Conservation (phyloP, 192 early-diverging fungal species). For the Coemansia sp. region DNA sequence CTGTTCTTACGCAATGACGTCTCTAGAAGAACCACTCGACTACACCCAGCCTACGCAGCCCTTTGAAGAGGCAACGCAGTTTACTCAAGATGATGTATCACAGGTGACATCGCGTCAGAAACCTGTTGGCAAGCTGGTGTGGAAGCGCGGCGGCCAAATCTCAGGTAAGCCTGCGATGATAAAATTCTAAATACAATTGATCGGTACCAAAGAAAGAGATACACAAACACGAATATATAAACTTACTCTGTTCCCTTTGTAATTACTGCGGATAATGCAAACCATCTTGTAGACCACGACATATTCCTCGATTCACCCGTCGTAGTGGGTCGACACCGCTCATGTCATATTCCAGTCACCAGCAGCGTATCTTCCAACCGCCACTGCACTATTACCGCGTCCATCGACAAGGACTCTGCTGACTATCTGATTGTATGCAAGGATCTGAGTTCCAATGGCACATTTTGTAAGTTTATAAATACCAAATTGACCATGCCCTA, state of each 20-base stretch:
- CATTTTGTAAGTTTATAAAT: conserved; percentile 34
- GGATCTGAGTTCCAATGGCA: conserved; percentile 64
- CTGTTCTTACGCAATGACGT: conserved; percentile 18
- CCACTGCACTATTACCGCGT: conserved; percentile 51
- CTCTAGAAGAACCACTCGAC: conserved; percentile 41
- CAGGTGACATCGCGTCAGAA: conserved; percentile 27
- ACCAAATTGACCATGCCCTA: background rate
- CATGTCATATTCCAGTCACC: conserved; percentile 49
- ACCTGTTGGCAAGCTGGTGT: conserved; percentile 55
- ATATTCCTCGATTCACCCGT: conserved; percentile 44
- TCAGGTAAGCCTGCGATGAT: conserved; percentile 24
- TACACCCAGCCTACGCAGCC: conserved; percentile 58
- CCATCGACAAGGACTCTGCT: conserved; percentile 32
- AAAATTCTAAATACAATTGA: background rate
- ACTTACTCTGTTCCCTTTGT: background rate
- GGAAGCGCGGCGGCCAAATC: conserved; percentile 39
- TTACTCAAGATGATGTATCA: conserved; percentile 41
- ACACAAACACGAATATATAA: background rate
- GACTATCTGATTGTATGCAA: conserved; percentile 48
- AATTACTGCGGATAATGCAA: conserved; percentile 4
- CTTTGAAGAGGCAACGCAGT: conserved; percentile 52
- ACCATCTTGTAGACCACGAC: conserved; percentile 35
- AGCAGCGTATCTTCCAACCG: conserved; percentile 55
- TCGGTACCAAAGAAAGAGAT: background rate
- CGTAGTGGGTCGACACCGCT: conserved; percentile 52